Evolutionary conservation across 306 rosid species (phyloP).

Genomic region (Sicyos baderoa): DNA sequence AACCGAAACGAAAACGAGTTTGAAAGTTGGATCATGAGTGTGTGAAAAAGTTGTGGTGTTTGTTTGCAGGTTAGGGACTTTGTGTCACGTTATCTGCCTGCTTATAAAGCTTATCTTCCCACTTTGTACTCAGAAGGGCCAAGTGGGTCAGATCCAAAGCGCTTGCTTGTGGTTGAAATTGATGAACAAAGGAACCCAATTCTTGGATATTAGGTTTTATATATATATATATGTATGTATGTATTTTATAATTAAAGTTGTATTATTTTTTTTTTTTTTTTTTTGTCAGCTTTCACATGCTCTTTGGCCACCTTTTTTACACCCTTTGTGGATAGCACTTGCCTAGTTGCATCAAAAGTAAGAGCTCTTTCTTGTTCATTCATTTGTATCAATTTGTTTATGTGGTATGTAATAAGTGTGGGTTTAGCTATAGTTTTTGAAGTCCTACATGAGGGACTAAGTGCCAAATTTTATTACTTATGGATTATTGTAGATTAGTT

Average conservation of each 20-base stretch:
- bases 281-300: background rate
- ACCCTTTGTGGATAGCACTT: background rate
- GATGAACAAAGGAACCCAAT: slow-evolving; percentile 92
- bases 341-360: background rate
- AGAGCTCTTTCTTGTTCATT: slow-evolving; percentile 1
- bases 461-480: background rate
- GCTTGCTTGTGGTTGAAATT: slow-evolving; percentile 59
- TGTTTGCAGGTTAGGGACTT: slow-evolving; percentile 65
- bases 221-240: too few species aligned
- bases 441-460: background rate
- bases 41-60: too few species aligned
- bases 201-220: slow-evolving; percentile 34
- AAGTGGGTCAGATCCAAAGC: slow-evolving; percentile 63
- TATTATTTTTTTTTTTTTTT: background rate
- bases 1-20: background rate
- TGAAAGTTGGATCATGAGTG: background rate
- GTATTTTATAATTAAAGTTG: background rate
- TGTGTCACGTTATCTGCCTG: slow-evolving; percentile 90
- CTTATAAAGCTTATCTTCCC: slow-evolving; percentile 86
- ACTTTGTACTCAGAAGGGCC: slow-evolving; percentile 84
- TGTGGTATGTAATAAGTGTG: background rate
- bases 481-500: background rate
- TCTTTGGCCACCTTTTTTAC: slow-evolving; percentile 9
- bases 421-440: background rate
- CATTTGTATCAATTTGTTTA: background rate